A percentile compares a stretch with the other conserved stretches of the same genome.
Conservation (phyloP, 208 protist species). For the Vickermania spadyakhi region DNA sequence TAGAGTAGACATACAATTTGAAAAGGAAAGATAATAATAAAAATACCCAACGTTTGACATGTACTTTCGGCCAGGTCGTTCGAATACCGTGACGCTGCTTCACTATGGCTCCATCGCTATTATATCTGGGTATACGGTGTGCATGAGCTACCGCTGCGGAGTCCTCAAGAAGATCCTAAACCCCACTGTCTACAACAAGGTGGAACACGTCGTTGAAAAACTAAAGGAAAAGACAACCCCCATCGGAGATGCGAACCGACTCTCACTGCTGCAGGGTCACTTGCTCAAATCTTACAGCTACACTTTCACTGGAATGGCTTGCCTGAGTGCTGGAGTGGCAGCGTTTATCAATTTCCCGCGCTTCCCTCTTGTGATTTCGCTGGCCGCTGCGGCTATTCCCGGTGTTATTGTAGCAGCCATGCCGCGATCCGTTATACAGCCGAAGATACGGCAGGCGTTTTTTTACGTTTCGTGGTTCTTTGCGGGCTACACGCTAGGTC, state of each 20-base stretch:
- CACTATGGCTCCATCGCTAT: slow-evolving; percentile 37
- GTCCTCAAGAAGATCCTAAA: slow-evolving; percentile 32
- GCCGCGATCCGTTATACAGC: slow-evolving; percentile 28
- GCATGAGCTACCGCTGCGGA: slow-evolving; percentile 45
- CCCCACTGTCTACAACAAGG: background rate
- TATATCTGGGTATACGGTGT: slow-evolving; percentile 47
- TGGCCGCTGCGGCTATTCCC: slow-evolving; percentile 34
- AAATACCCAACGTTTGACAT: too few species aligned
- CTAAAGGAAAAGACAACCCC: slow-evolving; percentile 54
- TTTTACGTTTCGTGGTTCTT: slow-evolving; percentile 32
- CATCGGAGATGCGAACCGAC: slow-evolving; percentile 34
- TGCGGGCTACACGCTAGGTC: slow-evolving; percentile 61
- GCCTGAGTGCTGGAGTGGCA: slow-evolving; percentile 24
- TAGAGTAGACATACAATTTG: too few species aligned
- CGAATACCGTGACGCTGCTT: slow-evolving; percentile 9
- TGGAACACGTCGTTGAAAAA: slow-evolving; percentile 37
- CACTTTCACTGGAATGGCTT: slow-evolving; percentile 39
- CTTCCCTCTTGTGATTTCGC: slow-evolving; percentile 41
- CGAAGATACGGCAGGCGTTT: slow-evolving; percentile 20
- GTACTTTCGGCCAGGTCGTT: background rate
- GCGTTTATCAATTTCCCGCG: slow-evolving; percentile 32
- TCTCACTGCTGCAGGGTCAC: slow-evolving; percentile 32
- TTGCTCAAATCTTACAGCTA: slow-evolving; percentile 39
- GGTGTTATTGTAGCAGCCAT: slow-evolving; percentile 31
- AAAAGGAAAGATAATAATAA: too few species aligned